phyloP scores from a whole-genome alignment of 108 stramenopile species.

The Fragilaria radians region DNA sequence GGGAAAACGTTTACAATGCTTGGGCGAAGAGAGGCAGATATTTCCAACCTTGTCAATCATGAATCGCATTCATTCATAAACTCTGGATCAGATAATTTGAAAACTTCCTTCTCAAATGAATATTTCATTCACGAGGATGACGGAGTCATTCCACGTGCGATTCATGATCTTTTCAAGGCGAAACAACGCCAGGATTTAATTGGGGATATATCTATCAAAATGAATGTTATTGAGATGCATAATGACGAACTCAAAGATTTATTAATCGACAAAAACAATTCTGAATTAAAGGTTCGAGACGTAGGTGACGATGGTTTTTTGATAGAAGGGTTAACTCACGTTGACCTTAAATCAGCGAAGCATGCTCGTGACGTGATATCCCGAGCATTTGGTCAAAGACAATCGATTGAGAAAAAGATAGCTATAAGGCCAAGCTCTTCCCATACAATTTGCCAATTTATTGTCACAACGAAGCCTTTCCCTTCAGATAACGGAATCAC shows the following conservation, averaged over 20 bases:
- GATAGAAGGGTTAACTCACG: constrained; percentile 39
- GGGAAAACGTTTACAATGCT: constrained; percentile 58
- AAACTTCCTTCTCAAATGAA: neutral
- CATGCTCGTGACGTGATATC: constrained; percentile 40
- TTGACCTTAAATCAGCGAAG: constrained; percentile 17
- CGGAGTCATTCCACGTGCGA: constrained; percentile 46
- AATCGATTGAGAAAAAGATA: constrained; percentile 64
- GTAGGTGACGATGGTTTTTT: constrained; percentile 34
- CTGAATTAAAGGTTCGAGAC: constrained; percentile 35
- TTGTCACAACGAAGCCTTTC: constrained; percentile 14
- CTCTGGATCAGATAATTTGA: neutral
- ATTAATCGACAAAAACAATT: constrained; percentile 19
- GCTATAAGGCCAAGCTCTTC: constrained; percentile 58
- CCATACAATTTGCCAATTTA: constrained; percentile 86
- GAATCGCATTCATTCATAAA: neutral
- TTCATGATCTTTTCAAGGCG: constrained; percentile 40
- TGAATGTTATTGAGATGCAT: constrained; percentile 39
- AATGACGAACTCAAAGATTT: constrained; percentile 49
- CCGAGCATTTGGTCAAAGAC: constrained; percentile 28
- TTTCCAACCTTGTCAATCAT: neutral
- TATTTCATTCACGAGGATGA: constrained; percentile 16
- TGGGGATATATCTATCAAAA: constrained; percentile 20
- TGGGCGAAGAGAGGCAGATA: constrained; percentile 3
- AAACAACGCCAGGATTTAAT: constrained; percentile 15
- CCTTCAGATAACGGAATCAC: neutral